phyloP scores from a whole-genome alignment of 768 basidiomycete species.

The Russula brevipes region DNA sequence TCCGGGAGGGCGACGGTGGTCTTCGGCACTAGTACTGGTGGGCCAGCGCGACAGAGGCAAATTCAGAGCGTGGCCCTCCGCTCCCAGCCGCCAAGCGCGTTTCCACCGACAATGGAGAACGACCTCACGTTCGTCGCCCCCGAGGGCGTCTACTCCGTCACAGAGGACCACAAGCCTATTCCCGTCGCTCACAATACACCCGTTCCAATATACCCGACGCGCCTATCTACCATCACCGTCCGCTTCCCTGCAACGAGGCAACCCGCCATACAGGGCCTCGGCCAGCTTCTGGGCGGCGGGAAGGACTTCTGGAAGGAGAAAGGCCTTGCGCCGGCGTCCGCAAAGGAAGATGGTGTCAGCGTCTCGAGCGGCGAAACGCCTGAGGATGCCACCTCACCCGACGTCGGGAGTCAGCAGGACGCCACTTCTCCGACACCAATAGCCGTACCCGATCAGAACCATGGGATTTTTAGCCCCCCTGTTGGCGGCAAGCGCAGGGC shows the following conservation, averaged over 20 bases:
- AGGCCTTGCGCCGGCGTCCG: conserved; percentile 18
- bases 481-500: conserved; percentile 57
- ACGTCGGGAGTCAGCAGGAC: conserved; percentile 29
- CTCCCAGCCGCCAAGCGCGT: conserved; percentile 9
- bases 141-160: conserved; percentile 85
- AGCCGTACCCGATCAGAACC: conserved; percentile 39
- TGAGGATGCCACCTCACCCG: conserved; percentile 48
- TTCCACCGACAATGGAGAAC: conserved; percentile 53
- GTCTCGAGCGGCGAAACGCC: conserved; percentile 79
- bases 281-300: conserved; percentile 61
- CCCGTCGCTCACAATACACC: conserved; percentile 37
- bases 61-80: not conserved
- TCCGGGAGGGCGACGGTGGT: conserved; percentile 20
- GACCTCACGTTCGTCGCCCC: conserved; percentile 83
- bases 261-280: conserved; percentile 55
- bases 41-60: not conserved
- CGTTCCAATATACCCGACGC: conserved; percentile 48
- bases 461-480: conserved; percentile 53
- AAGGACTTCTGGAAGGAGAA: conserved; percentile 62
- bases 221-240: conserved; percentile 55
- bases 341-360: conserved; percentile 54
- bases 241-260: conserved; percentile 56
- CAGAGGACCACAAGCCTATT: conserved; percentile 76
- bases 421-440: conserved; percentile 35
- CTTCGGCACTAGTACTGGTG: no score